Evolutionary conservation across 345 rosid genomes (phyloP).

Genomic region (Eucalyptus sp.): DNA sequence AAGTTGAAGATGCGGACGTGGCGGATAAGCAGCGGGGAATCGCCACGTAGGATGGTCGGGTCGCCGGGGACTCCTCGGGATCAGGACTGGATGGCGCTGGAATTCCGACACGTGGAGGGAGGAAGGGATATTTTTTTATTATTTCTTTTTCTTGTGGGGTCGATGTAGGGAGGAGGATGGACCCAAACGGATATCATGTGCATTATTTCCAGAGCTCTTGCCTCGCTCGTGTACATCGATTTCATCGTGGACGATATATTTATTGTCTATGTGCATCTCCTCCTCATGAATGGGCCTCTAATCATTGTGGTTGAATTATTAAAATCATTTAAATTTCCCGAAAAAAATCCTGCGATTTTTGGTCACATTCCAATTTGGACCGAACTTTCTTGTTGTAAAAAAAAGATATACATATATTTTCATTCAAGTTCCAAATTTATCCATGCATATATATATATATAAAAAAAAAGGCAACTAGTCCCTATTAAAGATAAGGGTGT

Average conservation of each 20-base stretch:
- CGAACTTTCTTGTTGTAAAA: no score
- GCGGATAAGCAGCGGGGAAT: not conserved
- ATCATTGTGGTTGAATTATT: not conserved
- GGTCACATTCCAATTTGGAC: fast-evolving
- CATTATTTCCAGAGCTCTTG: not conserved
- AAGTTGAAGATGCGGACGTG: not conserved
- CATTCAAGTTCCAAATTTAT: fast-evolving
- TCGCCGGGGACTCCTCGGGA: not conserved
- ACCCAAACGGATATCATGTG: not conserved
- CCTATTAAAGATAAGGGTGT: fast-evolving
- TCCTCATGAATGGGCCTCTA: not conserved
- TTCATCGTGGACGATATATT: not conserved
- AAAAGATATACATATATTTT: not conserved
- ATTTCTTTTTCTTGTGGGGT: not conserved
- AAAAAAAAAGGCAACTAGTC: fast-evolving
- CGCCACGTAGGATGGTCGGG: not conserved
- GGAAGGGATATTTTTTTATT: not conserved
- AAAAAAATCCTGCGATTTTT: fast-evolving
- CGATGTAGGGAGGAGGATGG: not conserved
- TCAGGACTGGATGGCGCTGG: not conserved
- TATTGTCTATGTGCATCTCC: not conserved
- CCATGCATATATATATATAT: no score
- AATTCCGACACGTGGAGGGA: not conserved
- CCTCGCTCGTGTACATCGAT: not conserved
- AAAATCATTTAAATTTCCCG: not conserved